Conservation (phyloP, 1,284 basidiomycete genomes). For the Mycosarcoma maydis region DNA sequence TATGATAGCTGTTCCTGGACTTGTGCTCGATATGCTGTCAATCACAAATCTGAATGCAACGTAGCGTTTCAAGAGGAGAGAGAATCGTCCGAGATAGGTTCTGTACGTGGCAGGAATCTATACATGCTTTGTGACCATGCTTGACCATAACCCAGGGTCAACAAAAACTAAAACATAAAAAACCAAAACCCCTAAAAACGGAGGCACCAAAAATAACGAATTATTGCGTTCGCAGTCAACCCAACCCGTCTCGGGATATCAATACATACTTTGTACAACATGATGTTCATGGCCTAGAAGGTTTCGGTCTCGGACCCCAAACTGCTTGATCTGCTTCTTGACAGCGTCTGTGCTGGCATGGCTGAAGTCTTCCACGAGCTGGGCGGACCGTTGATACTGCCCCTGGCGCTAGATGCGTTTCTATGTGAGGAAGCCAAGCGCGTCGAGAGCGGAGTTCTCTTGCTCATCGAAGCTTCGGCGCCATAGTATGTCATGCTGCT, state of each 20-base stretch:
- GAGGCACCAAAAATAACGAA: conserved; percentile 2
- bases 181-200: background rate
- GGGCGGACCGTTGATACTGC: conserved; percentile 35
- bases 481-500: conserved; percentile 11
- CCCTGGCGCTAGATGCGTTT: conserved; percentile 13
- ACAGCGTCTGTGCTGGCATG: background rate
- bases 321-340: conserved; percentile 89
- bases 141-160: too few relatives aligned
- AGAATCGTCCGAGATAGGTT: too few relatives aligned
- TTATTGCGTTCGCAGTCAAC: too few relatives aligned
- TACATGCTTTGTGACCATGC: too few relatives aligned
- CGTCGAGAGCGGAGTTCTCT: conserved; percentile 25
- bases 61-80: too few relatives aligned
- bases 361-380: conserved; percentile 34
- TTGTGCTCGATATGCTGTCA: too few relatives aligned
- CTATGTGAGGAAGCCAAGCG: conserved; percentile 23
- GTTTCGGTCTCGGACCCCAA: conserved; percentile 10
- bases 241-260: background rate
- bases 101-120: too few relatives aligned
- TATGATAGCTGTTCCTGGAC: too few relatives aligned
- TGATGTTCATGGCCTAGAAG: background rate
- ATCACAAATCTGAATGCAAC: too few relatives aligned
- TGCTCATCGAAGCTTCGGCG: background rate
- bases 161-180: background rate
- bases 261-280: conserved; percentile 5